Evolutionary conservation across 1,139 yeast genomes (phyloP), one percentile per base, ranked within the genome.

Genomic region (Petasospora rhodanensis): DNA sequence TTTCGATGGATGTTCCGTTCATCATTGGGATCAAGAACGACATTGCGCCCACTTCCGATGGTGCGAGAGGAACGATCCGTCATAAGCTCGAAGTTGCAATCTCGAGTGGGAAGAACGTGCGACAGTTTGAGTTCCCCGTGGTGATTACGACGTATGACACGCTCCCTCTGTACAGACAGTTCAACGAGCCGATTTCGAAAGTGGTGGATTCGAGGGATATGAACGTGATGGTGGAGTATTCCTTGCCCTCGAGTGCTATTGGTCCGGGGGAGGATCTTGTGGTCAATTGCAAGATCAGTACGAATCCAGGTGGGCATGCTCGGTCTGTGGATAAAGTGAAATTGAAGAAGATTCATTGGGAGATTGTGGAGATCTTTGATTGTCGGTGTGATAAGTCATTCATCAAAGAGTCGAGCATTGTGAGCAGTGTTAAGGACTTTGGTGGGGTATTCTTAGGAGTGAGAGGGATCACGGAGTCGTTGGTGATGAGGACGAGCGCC

Each of bases 1-100:
- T 77, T 7, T 83, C 79, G 0, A 49, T 77, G 20, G 83, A 78
- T 45, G 53, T 79, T 5, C 85, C 85, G 0, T 55, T 79, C 26
- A 58, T 78, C 9, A 66, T 79, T 21, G 78, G 78, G 0, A 52
- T 79, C n/a, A 78, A 77, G 1, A 66, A 64, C 35, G 76, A 74
- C 37, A 61, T 76, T 6, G 59, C 66, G 7, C 66, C 78, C 17
- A 63, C 68, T 3, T 56, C 61, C 22, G 59, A 50, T 24, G 58
- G 61, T 25, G 30, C 49, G 7, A 47, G 43, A 21, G 60, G 64
- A 20, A 34, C 31, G 16, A 46, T 40, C 7, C 34, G 21, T 10
- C 50, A 40, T 28, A 17, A 16, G 16, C 31, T 41, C 7, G 45
- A 40, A 26, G 46, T 38, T 9, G 38, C 29, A 14, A 41, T 39